Base-by-base conservation (phyloP, 2,329 filamentous ascomycete genomes). In the Paecilomyces sp. region DNA sequence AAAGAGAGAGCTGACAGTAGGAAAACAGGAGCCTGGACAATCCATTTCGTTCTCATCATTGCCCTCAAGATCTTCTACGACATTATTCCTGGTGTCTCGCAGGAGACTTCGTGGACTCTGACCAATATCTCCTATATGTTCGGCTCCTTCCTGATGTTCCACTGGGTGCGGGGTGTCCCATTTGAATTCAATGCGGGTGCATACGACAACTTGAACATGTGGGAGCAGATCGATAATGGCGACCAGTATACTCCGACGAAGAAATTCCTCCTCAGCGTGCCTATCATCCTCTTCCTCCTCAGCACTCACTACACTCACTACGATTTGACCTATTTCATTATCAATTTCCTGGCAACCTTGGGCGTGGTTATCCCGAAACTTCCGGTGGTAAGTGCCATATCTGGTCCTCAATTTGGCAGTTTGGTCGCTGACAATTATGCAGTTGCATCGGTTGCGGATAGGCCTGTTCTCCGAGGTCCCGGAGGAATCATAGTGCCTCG, bases 131-230 rank as follows among this genome's bases (percentile, higher is more conserved):
- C 92, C 57, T 99, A 99, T 83, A 97, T 97, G 92, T 90, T 94
- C 71, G 92, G 92, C 70, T 97, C 93, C 51, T 99, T 97, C 77
- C 86, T 99, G 77, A 99, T 99, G 94, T 99, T 99, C 79, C 94
- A 99, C 79, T 96, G 91, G 83, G 94, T 99, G 67, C 91, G 93
- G 73, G 94, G 94, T 68, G 91, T 97, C 54, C 94, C 94, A 5
- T 99, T 99, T 73, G 94, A 99, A 77, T 99, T 99, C 84, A 99
- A 99, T 74, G 89, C 91, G 59, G 94, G 94, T 61, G 94, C 94
- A 68, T 99, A 97, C 77, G 94, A 99, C 82, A 97, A 99, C 77
- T 84, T 99, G 72, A 99, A 97, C 80, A 97, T 99, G 94, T 99
- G 94, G 94, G 94, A 99, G 81, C 94, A 99, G 80, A 99, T 99